Conservation (phyloP, 2,329 filamentous ascomycete genomes). For the Epichloe gansuensis region DNA sequence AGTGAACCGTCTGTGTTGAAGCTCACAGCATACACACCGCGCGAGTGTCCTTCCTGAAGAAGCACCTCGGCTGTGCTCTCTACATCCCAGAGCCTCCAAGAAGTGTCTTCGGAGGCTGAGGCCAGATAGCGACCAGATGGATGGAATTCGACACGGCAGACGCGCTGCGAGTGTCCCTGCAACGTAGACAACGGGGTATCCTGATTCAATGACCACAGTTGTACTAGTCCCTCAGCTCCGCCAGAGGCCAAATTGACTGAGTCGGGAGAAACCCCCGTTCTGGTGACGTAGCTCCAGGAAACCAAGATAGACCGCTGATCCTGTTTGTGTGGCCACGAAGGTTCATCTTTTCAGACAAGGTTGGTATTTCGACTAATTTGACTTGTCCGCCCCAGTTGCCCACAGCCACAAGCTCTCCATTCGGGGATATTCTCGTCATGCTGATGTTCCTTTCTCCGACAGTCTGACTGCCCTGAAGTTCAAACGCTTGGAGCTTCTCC, state of each 20-base stretch:
- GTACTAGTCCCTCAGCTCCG: slow-evolving; percentile 75
- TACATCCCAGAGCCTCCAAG: slow-evolving; percentile 94
- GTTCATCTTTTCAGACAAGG: slow-evolving; percentile 61
- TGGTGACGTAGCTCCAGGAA: slow-evolving; percentile 66
- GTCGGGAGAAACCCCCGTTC: slow-evolving; percentile 57
- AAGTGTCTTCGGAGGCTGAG: slow-evolving; percentile 90
- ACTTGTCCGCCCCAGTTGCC: slow-evolving; percentile 91
- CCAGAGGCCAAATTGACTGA: slow-evolving; percentile 80
- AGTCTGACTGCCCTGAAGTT: slow-evolving; percentile 87
- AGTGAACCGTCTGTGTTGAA: slow-evolving; percentile 90
- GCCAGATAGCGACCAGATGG: slow-evolving; percentile 83
- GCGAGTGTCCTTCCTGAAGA: slow-evolving; percentile 86
- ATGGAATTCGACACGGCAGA: slow-evolving; percentile 89
- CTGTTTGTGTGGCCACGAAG: slow-evolving; percentile 79
- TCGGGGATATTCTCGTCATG: slow-evolving; percentile 82
- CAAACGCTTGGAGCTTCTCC: slow-evolving; percentile 68
- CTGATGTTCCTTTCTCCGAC: slow-evolving; percentile 84
- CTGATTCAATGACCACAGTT: slow-evolving; percentile 80
- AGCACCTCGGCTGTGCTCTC: slow-evolving; percentile 73
- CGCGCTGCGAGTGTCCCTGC: slow-evolving; percentile 71
- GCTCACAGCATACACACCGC: slow-evolving; percentile 79
- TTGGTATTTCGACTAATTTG: slow-evolving; percentile 73
- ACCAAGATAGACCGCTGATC: slow-evolving; percentile 84
- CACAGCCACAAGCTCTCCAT: slow-evolving; percentile 70
- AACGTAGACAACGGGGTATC: slow-evolving; percentile 77